Base-by-base conservation (phyloP, 2,329 filamentous ascomycete genomes). In the Venturia asperata region DNA sequence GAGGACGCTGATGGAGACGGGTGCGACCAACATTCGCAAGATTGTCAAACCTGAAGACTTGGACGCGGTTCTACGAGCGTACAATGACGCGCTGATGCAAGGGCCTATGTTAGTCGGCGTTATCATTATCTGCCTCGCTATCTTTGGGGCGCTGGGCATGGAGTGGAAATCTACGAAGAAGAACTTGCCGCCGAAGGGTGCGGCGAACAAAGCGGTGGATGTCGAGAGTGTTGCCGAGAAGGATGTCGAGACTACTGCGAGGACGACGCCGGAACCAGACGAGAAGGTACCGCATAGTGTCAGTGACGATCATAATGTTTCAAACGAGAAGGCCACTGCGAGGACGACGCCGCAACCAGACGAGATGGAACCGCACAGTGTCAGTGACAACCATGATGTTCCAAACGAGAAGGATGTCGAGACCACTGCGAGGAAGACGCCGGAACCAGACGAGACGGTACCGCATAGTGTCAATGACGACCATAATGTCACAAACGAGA, bases 101-200 rank as follows among this genome's bases (percentile, higher is more conserved):
- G 65, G 61, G 6, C 62, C 62, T 7, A 43, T 66, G 27, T 39
- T 64, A 7, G 65, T 61, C 27, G 45, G 49, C 47, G 37, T 30
- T 3, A 66, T 66, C 17, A 34, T 60, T 19, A 58, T 65, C 21
- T 63, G 64, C 24, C 43, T 66, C 17, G 24, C 65, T n/a, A 52
- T 67, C 42, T n/a, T 66, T 27, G 66, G 58, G 17, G 65, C 66
- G n/a, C 21, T 67, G 41, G 42, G 56, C 17, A 52, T 67, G 56
- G 66, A 67, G 58, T 66, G 52, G 65, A 62, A 49, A 24, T 67
- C 66, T 9, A 64, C 58, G 9, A 67, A 67, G 65, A 43, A 55
- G 34, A 62, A 63, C 21, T 15, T 63, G 42, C 24, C 39, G 37
- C 42, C n/a, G 15, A 63, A 63, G 27, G 13, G 34, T 2, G 42